phyloP scores from a whole-genome alignment of 164 flowering plant genomes.

The Berberis thunbergii region DNA sequence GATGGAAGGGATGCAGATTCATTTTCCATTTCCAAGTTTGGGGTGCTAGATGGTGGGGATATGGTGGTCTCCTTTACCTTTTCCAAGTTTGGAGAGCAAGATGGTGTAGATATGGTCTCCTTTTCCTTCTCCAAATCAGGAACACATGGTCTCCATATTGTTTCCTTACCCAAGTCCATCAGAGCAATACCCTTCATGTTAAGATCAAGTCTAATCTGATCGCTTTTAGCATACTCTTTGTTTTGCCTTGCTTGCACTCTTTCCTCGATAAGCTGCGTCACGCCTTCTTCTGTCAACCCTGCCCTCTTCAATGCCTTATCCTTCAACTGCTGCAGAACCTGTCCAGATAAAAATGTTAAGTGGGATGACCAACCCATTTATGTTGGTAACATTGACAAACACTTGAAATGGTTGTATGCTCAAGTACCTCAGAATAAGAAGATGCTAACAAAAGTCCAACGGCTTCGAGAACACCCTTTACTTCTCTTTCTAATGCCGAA shows the following conservation, averaged over 20 bases:
- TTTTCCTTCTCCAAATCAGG: constrained; percentile 16
- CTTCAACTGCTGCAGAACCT: constrained; percentile 76
- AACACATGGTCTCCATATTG: constrained; percentile 82
- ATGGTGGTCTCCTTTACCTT: too few species aligned
- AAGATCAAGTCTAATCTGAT: constrained; percentile 58
- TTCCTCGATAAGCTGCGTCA: constrained; percentile 45
- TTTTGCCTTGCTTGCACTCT: constrained; percentile 56
- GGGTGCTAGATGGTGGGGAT: too few species aligned
- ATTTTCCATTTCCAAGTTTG: too few species aligned
- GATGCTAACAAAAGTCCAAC: constrained; percentile 51
- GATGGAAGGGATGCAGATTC: too few species aligned
- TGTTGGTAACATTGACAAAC: neutral
- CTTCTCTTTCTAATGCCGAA: constrained; percentile 43
- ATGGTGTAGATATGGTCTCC: too few species aligned
- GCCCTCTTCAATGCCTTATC: constrained; percentile 73
- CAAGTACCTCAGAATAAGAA: constrained; percentile 49
- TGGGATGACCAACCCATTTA: neutral
- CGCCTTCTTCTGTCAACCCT: constrained; percentile 49
- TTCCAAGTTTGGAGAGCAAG: too few species aligned
- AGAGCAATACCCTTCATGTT: constrained; percentile 57
- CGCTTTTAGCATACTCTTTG: constrained; percentile 51
- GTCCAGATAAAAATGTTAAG: constrained; percentile 5
- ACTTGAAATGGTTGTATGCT: neutral
- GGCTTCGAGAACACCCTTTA: constrained; percentile 37
- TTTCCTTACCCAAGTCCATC: constrained; percentile 64